These are phyloP conservation scores for Phaseolus coccineus DNA, from an alignment of 331 rosid species.

Conservation along the genomic window DNA sequence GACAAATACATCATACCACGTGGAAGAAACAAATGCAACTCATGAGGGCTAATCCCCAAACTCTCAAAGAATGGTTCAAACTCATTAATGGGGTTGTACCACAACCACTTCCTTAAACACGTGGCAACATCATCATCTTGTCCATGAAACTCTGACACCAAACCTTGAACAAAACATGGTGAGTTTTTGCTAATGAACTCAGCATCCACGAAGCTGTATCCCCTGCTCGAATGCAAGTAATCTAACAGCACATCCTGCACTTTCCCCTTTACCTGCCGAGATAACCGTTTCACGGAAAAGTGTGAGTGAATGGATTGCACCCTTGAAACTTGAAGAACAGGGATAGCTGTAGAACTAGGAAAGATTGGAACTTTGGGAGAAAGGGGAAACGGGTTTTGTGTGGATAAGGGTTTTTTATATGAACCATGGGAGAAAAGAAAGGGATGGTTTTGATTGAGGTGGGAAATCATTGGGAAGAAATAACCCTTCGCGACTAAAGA, in stretches of 20 bases:
- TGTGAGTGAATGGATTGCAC: neutral
- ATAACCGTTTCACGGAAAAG: neutral
- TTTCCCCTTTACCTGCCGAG: neutral
- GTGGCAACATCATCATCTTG: conserved; percentile 1
- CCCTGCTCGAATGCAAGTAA: conserved; percentile 1
- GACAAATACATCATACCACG: conserved; percentile 7
- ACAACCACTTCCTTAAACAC: neutral
- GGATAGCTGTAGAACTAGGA: neutral
- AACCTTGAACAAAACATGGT: neutral
- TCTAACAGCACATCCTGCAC: neutral
- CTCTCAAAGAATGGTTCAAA: conserved; percentile 12
- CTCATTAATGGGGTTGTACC: conserved; percentile 12
- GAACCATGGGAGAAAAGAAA: neutral
- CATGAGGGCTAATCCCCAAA: neutral
- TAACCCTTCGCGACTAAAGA: neutral
- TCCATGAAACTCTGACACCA: neutral
- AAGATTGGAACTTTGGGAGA: neutral
- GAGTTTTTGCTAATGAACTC: neutral
- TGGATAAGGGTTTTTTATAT: neutral
- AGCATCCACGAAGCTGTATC: neutral
- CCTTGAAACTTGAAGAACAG: neutral
- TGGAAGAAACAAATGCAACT: neutral
- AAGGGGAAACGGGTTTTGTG: neutral
- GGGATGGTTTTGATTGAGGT: neutral
- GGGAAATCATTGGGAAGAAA: conserved; percentile 4